Base-by-base conservation (phyloP, 805 yeast genomes). In the Kodamaea fukazawae region DNA sequence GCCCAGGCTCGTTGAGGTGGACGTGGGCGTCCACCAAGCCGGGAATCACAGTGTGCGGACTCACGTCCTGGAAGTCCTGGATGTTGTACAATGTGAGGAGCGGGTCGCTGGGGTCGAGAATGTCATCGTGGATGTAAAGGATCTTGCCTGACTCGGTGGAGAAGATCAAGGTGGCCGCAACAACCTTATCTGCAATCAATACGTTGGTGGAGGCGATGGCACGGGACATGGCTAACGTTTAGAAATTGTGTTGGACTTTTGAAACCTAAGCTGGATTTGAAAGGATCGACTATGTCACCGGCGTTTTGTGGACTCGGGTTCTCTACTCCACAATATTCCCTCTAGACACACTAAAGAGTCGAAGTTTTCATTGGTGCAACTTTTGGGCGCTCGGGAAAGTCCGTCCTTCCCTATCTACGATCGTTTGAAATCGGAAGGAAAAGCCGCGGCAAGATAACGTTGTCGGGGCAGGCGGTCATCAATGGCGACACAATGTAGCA, bases 1-100 rank as follows among this genome's bases (percentile, higher is more conserved):
- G 70, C n/a, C 98, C 98, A 0, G 98, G 97, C 55, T 91, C 98
- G 60, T 91, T 91, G 50, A 90, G 67, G 55, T 90, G 98, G 17
- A 90, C 98, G 60, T 90, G 98, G 4, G 96, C 76, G 55, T 90
- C 98, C 3, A 90, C 95, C 22, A 90, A 72, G 0, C 98, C 98
- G 0, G 98, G 97, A 69, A 91, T 67, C 9, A 90, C 73, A 23
- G 76, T 76, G 14, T 67, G 58, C 0, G 90, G 88, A 3, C 83
- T 69, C 4, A 81, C 79, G 46, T 81, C 70, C 30, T 81, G 60
- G 53, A 70, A 73, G 32, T 69, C 58, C 8, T 46, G 29, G 2
- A 78, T 77, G 43, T 72, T 68, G 56, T 72, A 81, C 8, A 49
- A 41, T 4, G 36, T 29, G 7, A 81, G 58, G 4, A 68, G 32